Evolutionary conservation across 176 grass and related monocot species (phyloP), one percentile per base, ranked within the genome.

Genomic region (Triticum monococcum): DNA sequence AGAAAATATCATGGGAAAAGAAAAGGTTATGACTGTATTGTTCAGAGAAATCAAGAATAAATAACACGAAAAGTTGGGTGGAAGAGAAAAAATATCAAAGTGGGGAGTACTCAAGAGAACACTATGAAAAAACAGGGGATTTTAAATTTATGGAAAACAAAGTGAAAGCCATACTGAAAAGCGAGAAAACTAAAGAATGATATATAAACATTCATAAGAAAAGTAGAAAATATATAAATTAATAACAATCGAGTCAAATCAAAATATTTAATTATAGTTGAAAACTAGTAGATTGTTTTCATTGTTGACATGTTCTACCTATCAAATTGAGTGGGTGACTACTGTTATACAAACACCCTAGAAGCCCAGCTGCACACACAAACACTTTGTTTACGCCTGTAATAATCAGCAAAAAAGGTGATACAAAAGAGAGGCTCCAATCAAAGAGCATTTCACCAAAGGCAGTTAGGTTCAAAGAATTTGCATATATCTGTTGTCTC

Each of bases 381-480:
- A 31, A 30, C 63, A 68, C 31, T 68, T 36, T 68, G 31, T 68
- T 68, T 36, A 68, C 66, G 8, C 66, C 31, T 36, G 31, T 68
- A 36, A 20, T 35, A 68, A 68, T 68, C 66, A 68, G 66, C 31
- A 9, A 68, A 68, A 68, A 68, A 20, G 31, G 33, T 68, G 31
- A 35, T 36, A 68, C 16, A 68, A 68, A 20, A 68, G 66, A 68
- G 66, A 68, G 31, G 31, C 17, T 68, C 16, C 66, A 68, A 36
- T 36, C 66, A 36, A 68, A 68, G 31, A 68, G 66, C 66, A 36
- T 72, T 72, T 64, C 24, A 46, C 26, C 25, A 7, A 86, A 68
- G 84, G 57, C 37, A 66, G 84, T 87, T 81, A 82, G 77, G 81
- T 64, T 82, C 16, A 82, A 87, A 77, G 13, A 79, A 81, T 54